Conservation (phyloP, 2,329 filamentous ascomycete species). For the Rhynchosporium agropyri region DNA sequence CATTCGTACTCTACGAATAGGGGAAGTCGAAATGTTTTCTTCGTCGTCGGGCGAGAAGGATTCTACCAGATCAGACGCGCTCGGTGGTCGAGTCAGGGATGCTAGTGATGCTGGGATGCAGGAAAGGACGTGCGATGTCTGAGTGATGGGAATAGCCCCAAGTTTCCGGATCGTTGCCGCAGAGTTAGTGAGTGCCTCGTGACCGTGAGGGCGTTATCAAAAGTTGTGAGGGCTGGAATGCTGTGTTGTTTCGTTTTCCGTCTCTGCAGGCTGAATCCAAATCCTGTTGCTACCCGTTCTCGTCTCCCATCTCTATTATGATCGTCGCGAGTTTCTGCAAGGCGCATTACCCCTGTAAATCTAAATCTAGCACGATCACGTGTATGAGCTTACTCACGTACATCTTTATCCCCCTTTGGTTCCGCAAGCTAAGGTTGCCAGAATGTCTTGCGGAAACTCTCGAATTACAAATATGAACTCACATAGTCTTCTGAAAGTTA, state of each 20-base stretch:
- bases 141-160: slow-evolving; percentile 11
- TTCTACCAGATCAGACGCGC: slow-evolving; percentile 26
- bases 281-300: background rate
- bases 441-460: too few species aligned
- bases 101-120: background rate
- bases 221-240: slow-evolving; percentile 6
- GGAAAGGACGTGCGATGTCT: slow-evolving; percentile 17
- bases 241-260: background rate
- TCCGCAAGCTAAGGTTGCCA: too few species aligned
- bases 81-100: slow-evolving; percentile 25
- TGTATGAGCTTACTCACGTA: background rate
- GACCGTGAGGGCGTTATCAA: slow-evolving; percentile 9
- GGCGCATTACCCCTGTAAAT: background rate
- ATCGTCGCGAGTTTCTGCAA: slow-evolving; percentile 7
- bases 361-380: background rate
- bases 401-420: too few species aligned
- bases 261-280: slow-evolving; percentile 16
- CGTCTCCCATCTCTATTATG: slow-evolving; percentile 15
- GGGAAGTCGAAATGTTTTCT: slow-evolving; percentile 7
- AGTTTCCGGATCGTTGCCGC: background rate
- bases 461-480: too few species aligned
- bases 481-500: too few species aligned
- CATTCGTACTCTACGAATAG: slow-evolving; percentile 32
- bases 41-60: background rate
- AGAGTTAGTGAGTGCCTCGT: slow-evolving; percentile 8